Evolutionary conservation across 441 rosid genomes (phyloP).

Genomic region (Jatropha multifida): DNA sequence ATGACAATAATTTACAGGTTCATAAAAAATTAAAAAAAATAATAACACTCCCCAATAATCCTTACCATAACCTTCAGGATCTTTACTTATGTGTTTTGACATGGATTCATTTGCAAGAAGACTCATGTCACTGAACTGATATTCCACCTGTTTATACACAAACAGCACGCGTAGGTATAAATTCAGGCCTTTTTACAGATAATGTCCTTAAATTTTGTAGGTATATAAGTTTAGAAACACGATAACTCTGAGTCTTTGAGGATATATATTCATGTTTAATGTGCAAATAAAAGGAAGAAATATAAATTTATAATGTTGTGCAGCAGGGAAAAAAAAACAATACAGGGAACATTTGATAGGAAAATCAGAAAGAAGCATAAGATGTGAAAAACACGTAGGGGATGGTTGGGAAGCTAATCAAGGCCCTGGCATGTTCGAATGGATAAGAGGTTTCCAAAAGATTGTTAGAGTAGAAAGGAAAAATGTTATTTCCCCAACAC

Average conservation of each 20-base stretch:
- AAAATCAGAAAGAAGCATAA: neutral
- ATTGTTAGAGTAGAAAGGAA: no score
- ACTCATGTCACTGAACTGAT: constrained; percentile 88
- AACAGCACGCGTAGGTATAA: no score
- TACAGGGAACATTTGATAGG: neutral
- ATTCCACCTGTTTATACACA: constrained; percentile 61
- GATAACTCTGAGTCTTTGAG: no score
- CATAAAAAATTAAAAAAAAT: neutral
- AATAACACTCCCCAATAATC: neutral
- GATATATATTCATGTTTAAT: neutral
- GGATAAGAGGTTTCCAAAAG: no score
- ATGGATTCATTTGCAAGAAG: constrained; percentile 87
- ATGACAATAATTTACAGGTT: neutral
- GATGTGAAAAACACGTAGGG: neutral
- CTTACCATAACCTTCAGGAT: constrained; percentile 92
- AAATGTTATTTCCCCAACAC: neutral
- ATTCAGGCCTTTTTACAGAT: no score
- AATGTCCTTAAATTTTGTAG: no score
- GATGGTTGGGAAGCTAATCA: neutral
- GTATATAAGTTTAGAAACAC: no score
- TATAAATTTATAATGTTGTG: neutral
- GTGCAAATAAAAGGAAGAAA: neutral
- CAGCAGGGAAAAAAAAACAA: neutral
- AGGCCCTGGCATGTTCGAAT: neutral
- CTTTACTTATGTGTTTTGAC: constrained; percentile 73